Conservation (phyloP, 2,329 filamentous ascomycete genomes). For the Sporothrix mexicana region DNA sequence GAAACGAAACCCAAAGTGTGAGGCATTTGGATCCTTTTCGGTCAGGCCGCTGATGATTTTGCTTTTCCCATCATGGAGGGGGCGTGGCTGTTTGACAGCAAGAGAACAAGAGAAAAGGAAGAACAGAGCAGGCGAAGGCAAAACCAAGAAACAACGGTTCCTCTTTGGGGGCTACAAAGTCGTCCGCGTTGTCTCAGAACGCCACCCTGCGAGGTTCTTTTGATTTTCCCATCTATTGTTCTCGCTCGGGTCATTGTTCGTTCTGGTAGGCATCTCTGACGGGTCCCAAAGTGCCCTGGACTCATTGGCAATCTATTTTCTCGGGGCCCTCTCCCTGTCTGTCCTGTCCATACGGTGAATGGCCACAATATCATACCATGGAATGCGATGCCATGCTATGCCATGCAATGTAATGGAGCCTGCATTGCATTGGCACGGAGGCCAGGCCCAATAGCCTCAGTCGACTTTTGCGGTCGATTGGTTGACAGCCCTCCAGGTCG, state of each 20-base stretch:
- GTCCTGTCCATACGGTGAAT: background rate
- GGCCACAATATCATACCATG: no score
- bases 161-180: background rate
- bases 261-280: no score
- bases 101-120: background rate
- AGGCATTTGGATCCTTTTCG: background rate
- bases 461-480: slow-evolving; percentile 21
- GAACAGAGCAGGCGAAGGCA: background rate
- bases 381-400: slow-evolving; percentile 1
- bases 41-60: background rate
- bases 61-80: background rate
- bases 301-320: background rate
- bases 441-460: slow-evolving; percentile 1
- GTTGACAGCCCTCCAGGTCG: background rate
- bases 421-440: slow-evolving; percentile 22
- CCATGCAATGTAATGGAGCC: slow-evolving; percentile 4
- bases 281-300: background rate
- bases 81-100: background rate
- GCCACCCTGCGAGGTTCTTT: background rate
- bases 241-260: background rate
- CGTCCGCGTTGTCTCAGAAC: slow-evolving; percentile 3
- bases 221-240: background rate
- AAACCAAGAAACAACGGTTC: background rate
- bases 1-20: no score
- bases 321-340: no score